Conservation (phyloP, 2,329 filamentous ascomycete genomes). For the Pseudogymnoascus verrucosus region DNA sequence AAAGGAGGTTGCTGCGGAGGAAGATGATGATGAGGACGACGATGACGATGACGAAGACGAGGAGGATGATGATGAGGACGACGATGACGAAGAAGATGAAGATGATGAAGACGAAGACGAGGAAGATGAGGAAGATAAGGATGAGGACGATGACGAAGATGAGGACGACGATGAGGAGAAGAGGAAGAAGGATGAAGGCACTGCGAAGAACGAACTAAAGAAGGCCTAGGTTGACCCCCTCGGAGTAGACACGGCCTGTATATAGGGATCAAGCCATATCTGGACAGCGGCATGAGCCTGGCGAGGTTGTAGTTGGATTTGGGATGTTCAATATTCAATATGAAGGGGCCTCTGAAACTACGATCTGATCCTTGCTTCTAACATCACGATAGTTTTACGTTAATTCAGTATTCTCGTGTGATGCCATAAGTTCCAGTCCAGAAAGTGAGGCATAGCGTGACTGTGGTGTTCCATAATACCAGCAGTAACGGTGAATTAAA, state of each 20-base stretch:
- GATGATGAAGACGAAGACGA: background rate
- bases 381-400: background rate
- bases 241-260: constrained; percentile 17
- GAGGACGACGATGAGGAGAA: constrained; percentile 29
- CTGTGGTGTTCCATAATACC: background rate
- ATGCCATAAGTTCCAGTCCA: background rate
- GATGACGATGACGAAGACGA: constrained; percentile 6
- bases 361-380: background rate
- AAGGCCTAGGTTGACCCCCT: constrained; percentile 29
- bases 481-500: background rate
- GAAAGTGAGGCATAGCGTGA: background rate
- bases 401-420: background rate
- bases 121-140: background rate
- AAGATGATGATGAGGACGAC: constrained; percentile 21
- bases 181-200: constrained; percentile 27
- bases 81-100: background rate
- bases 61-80: background rate
- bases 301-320: constrained; percentile 3
- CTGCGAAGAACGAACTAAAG: constrained; percentile 31
- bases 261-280: constrained; percentile 3
- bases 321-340: constrained; percentile 5
- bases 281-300: background rate
- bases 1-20: constrained; percentile 23
- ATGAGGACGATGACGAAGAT: constrained; percentile 12
- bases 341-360: background rate